Conservation (phyloP, 495 filamentous ascomycete genomes). For the Thermothielavioides terrestris region DNA sequence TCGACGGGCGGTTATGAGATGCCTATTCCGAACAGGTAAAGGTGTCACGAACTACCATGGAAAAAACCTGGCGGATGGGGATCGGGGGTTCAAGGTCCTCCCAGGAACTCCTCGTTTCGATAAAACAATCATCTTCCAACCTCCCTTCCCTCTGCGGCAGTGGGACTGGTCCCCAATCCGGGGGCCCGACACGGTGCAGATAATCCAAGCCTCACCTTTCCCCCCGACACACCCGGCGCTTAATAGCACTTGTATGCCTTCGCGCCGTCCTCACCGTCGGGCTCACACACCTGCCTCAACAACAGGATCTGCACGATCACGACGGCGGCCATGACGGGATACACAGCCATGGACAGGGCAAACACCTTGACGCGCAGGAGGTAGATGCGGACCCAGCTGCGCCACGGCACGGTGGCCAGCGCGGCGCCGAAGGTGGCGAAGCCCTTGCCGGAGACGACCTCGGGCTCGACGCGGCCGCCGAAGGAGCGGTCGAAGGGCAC, state of each 20-base stretch:
- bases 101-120: too few species aligned
- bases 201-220: too few species aligned
- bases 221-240: neutral
- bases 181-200: too few species aligned
- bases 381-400: constrained; percentile 55
- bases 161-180: too few species aligned
- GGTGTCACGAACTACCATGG: too few species aligned
- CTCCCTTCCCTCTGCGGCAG: too few species aligned
- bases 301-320: constrained; percentile 23
- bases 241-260: neutral
- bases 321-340: constrained; percentile 37
- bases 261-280: neutral
- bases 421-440: constrained; percentile 60
- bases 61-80: too few species aligned
- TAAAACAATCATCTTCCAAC: too few species aligned
- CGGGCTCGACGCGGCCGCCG: constrained; percentile 41
- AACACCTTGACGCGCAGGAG: constrained; percentile 61
- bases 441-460: constrained; percentile 60
- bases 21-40: too few species aligned
- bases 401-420: constrained; percentile 58
- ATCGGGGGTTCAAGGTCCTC: too few species aligned
- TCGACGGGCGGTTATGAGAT: too few species aligned
- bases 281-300: neutral
- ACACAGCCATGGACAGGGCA: constrained; percentile 34
- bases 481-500: constrained; percentile 47